Evolutionary conservation across 108 stramenopile species (phyloP).

Genomic region (Pseudonitzschia multistriata): DNA sequence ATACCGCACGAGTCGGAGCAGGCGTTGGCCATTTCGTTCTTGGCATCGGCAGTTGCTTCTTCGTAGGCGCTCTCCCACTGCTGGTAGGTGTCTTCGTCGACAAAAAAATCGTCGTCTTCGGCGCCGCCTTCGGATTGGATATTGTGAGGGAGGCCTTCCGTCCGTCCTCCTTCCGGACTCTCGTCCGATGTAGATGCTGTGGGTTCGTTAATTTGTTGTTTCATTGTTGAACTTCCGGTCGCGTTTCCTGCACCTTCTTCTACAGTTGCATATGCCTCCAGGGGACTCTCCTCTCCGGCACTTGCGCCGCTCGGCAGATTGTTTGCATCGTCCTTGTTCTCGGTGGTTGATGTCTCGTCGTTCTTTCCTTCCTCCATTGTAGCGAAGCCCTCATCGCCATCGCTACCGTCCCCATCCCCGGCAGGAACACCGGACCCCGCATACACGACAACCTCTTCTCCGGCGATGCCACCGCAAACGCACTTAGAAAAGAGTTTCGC

Average conservation of each 20-base stretch:
- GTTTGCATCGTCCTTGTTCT: background rate
- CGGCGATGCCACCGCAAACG: constrained; percentile 41
- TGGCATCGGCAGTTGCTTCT: constrained; percentile 58
- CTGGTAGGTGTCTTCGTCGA: constrained; percentile 71
- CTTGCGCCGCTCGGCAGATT: constrained; percentile 2
- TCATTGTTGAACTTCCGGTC: background rate
- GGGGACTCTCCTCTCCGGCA: background rate
- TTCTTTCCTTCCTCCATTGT: constrained; percentile 34
- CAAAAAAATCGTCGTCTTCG: constrained; percentile 39
- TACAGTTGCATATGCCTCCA: background rate
- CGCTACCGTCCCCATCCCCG: constrained; percentile 18
- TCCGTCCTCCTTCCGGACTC: constrained; percentile 15
- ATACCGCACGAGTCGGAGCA: constrained; percentile 42
- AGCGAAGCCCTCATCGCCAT: constrained; percentile 24
- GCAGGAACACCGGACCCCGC: background rate
- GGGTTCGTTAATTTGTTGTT: background rate
- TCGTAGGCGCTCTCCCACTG: constrained; percentile 66
- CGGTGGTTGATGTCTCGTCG: constrained; percentile 4
- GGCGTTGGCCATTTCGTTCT: constrained; percentile 61
- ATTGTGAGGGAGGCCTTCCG: background rate
- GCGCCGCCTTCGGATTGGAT: background rate
- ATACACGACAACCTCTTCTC: constrained; percentile 38
- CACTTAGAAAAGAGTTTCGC: constrained; percentile 48
- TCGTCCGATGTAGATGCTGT: background rate
- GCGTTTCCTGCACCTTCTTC: background rate